Base-by-base conservation (phyloP, 257 asterid species). In the Verbena officinalis region DNA sequence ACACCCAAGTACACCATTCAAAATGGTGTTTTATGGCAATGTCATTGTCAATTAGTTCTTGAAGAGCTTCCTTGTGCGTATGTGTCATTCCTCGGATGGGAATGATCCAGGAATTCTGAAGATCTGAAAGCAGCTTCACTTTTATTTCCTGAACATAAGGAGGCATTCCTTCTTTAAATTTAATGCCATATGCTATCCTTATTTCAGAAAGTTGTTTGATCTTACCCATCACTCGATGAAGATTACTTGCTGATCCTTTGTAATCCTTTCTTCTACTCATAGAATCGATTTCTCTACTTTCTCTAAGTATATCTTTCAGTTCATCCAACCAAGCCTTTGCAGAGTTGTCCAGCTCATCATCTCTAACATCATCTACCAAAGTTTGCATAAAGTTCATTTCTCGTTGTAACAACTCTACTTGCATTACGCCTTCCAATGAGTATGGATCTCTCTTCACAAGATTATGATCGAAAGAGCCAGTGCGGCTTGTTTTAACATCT, bases 141-240 rank as follows among this genome's bases (percentile, higher is more conserved):
- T 42, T 42, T 12, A 42, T 14, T 10, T 42, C 16, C 12, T 12
- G 16, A 42, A 42, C 46, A 42, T 2, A 12, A 0, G 15, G 16
- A 42, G 46, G 46, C 46, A 42, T 0, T 42, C 42, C 2, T 12
- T 14, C 2, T 42, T 16, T 1, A 21, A 22, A 43, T 54, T 55
- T 46, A 56, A 67, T 67, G 7, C 72, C 72, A 55, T 55, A 67
- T 11, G 34, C 62, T 4, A 40, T n/a, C 54, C 64, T 67, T 43
- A 30, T 43, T 8, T 67, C 13, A 17, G 46, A 52, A 30, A 67
- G 72, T 36, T 45, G n/a, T 33, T 34, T 40, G 19, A 67, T 67
- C 55, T 55, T 67, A 19, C 15, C 53, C 55, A 55, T 55, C 11
- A n/a, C n/a, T n/a, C n/a, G n/a, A n/a, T n/a, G n/a, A n/a, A n/a